A percentile compares a stretch with the other conserved stretches of the same genome.
Conservation (phyloP, 2,329 filamentous ascomycete species). For the Ascochyta fabae region DNA sequence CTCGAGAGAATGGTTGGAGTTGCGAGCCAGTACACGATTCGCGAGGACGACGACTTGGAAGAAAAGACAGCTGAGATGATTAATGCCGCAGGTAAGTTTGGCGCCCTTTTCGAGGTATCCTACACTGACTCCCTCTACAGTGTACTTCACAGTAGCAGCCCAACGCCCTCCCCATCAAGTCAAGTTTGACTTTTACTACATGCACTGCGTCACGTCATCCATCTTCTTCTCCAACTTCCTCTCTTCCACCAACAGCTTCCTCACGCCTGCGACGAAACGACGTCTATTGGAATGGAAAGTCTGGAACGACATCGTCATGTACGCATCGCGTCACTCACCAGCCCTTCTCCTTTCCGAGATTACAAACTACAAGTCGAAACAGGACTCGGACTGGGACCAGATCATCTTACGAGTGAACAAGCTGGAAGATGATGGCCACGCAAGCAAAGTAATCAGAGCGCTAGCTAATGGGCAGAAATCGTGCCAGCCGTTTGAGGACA, state of each 20-base stretch:
- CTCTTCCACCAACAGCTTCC: slow-evolving; percentile 59
- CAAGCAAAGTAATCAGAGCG: slow-evolving; percentile 75
- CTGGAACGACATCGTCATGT: slow-evolving; percentile 75
- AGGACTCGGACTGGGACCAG: slow-evolving; percentile 48
- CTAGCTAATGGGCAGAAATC: slow-evolving; percentile 67
- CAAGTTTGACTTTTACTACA: slow-evolving; percentile 84
- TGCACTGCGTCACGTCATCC: slow-evolving; percentile 79
- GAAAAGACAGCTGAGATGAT: slow-evolving; percentile 72
- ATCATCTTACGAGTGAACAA: slow-evolving; percentile 55
- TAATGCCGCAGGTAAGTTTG: slow-evolving; percentile 61
- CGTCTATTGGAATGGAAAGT: slow-evolving; percentile 84
- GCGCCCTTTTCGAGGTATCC: too few relatives aligned
- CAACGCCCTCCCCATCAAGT: slow-evolving; percentile 60
- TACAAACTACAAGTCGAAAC: slow-evolving; percentile 62
- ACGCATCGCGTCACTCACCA: slow-evolving; percentile 71
- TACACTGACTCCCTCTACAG: slow-evolving; percentile 28
- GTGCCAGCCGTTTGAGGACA: slow-evolving; percentile 55
- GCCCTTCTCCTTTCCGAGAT: slow-evolving; percentile 67
- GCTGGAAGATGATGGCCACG: slow-evolving; percentile 78
- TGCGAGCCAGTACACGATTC: slow-evolving; percentile 61
- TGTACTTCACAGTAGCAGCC: slow-evolving; percentile 66
- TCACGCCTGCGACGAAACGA: slow-evolving; percentile 65
- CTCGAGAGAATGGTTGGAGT: slow-evolving; percentile 67
- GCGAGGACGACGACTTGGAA: slow-evolving; percentile 63
- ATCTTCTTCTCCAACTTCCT: slow-evolving; percentile 74